Base-by-base conservation (phyloP, 2,329 filamentous ascomycete genomes). In the Neonectria sp. region DNA sequence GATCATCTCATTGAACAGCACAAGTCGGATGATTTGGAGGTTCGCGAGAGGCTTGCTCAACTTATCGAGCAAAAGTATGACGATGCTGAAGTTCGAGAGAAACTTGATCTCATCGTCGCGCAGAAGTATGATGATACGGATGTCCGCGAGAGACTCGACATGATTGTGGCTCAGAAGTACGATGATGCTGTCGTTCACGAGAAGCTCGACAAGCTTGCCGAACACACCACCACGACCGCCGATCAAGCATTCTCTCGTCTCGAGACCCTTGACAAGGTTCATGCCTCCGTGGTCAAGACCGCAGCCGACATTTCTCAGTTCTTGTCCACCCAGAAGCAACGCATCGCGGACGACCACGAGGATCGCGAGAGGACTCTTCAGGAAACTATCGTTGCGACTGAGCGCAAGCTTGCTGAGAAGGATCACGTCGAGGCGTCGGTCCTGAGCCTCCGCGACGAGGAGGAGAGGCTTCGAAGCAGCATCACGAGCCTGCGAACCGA, bases 281-380 rank as follows among this genome's bases (percentile, higher is more conserved):
- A 98, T 76, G 88, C 93, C 71, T 93, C 97, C 73, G 94, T 99
- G 63, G 90, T 94, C 78, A 88, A 91, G 66, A 97, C 94, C 1
- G 95, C 95, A 1, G 89, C 91, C 24, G 94, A 97, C 77, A 91
- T 99, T 61, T 92, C 92, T 2, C 89, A 92, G 48, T 97, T 98
- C 78, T 88, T 98, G 24, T 88, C 91, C 3, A 86, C 86, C 3
- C 95, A 97, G 79, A 93, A 90, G 25, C 89, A 91, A 76, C 89
- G 92, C 25, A 93, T 94, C 68, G 86, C 89, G 1, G 89, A 95
- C 68, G 93, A 95, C 46, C 91, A 94, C 68, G 93, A 96, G 70
- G 91, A 92, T 55, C 92, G 91, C 68, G 92, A 95, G 76, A 92
- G 90, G 78, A 91, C 92, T 60, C 90, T 95, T 0, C 92, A 95